Percentiles rank a stretch among this genome's conserved stretches.
These are phyloP conservation scores for Wickerhamomyces sp. DNA, from an alignment of 1,139 yeast species.

Conservation along the genomic window DNA sequence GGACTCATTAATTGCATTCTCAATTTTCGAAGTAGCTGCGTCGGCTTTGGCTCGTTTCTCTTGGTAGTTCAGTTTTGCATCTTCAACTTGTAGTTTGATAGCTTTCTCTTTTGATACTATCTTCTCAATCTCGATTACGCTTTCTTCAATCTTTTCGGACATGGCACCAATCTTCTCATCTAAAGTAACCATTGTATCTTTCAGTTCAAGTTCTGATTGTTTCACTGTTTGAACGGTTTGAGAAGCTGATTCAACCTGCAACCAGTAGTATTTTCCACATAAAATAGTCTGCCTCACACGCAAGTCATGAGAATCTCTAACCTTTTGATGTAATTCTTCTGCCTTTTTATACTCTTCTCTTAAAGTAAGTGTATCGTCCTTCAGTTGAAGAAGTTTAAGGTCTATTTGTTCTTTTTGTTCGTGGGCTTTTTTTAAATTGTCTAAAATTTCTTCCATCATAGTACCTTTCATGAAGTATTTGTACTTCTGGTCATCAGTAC, in stretches of 20 bases:
- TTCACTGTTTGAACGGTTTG: slow-evolving; percentile 24
- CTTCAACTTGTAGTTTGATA: slow-evolving; percentile 19
- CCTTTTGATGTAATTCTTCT: slow-evolving; percentile 31
- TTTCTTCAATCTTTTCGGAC: slow-evolving; percentile 14
- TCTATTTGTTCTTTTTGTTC: slow-evolving; percentile 37
- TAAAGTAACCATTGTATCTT: slow-evolving; percentile 23
- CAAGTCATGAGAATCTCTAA: slow-evolving; percentile 30
- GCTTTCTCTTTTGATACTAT: slow-evolving; percentile 11
- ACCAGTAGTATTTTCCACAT: slow-evolving; percentile 67
- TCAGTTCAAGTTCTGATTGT: slow-evolving; percentile 20
- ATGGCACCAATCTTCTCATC: slow-evolving; percentile 15
- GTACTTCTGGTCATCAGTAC: slow-evolving; percentile 67
- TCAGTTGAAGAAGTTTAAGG: slow-evolving; percentile 34
- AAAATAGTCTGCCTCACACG: slow-evolving; percentile 39
- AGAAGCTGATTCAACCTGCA: slow-evolving; percentile 29
- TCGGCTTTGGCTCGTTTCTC: not conserved
- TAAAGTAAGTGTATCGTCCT: slow-evolving; percentile 27
- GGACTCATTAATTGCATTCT: slow-evolving; percentile 3
- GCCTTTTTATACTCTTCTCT: slow-evolving; percentile 33
- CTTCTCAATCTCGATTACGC: slow-evolving; percentile 23
- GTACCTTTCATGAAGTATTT: slow-evolving; percentile 78
- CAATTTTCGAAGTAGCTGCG: slow-evolving; percentile 4
- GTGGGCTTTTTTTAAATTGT: slow-evolving; percentile 41
- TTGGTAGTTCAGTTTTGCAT: not conserved
- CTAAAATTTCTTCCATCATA: slow-evolving; percentile 54